A percentile compares a stretch with the other conserved stretches of the same genome.
These are phyloP conservation scores for Gossypium anomalum DNA, from an alignment of 345 rosid species.

Conservation along the genomic window DNA sequence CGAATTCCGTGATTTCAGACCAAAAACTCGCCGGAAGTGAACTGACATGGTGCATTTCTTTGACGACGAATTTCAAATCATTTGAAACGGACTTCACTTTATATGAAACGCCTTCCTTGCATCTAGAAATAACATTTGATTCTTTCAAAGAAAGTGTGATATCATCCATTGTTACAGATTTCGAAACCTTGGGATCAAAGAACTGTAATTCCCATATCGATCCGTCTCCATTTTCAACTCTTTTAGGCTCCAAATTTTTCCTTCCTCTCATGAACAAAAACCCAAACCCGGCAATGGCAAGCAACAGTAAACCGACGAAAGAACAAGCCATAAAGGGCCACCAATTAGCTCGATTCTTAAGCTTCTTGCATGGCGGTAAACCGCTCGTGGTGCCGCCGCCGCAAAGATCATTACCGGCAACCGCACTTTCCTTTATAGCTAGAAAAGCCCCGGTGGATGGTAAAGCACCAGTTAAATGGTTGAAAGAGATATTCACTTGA, in stretches of 20 bases:
- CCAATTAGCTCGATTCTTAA: conserved; percentile 31
- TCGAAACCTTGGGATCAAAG: conserved; percentile 44
- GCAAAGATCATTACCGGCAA: conserved; percentile 67
- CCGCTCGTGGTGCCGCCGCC: conserved; percentile 35
- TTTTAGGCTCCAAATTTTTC: conserved; percentile 34
- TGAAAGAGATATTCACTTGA: conserved; percentile 62
- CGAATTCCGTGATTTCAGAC: conserved; percentile 27
- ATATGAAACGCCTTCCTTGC: conserved; percentile 27
- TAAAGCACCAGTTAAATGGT: conserved; percentile 53
- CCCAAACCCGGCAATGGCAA: conserved; percentile 29
- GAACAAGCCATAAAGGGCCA: conserved; percentile 45
- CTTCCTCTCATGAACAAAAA: conserved; percentile 28
- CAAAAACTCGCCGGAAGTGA: conserved; percentile 33
- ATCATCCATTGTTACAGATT: conserved; percentile 35
- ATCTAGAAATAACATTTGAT: conserved; percentile 41
- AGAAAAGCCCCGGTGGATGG: conserved; percentile 74
- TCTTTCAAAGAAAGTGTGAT: conserved; percentile 41
- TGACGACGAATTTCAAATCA: conserved; percentile 37
- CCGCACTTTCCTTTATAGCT: conserved; percentile 63
- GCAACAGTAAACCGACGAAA: conserved; percentile 30
- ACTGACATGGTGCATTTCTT: conserved; percentile 32
- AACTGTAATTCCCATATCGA: conserved; percentile 55
- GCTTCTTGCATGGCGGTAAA: conserved; percentile 54
- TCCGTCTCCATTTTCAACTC: conserved; percentile 63
- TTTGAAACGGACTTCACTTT: conserved; percentile 30